Conservation (phyloP, 1,284 basidiomycete species). For the Exobasidium rhododendri region DNA sequence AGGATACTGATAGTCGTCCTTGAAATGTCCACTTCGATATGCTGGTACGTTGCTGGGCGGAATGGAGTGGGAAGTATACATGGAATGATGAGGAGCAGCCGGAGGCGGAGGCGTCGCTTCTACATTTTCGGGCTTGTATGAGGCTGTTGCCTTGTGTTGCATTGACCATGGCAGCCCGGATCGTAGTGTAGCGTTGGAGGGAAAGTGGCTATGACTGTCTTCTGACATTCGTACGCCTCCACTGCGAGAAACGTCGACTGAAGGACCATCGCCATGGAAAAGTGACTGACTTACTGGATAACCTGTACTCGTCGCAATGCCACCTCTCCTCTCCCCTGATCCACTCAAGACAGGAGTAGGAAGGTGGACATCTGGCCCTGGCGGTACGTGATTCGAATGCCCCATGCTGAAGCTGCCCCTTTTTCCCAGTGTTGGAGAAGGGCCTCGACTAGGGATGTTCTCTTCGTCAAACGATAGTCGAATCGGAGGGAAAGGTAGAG, state of each 20-base stretch:
- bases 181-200: not conserved
- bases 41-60: not conserved
- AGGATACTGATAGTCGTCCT: not conserved
- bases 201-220: not conserved
- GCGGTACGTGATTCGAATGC: constrained; percentile 10
- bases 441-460: constrained; percentile 4
- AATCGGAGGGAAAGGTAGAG: constrained; percentile 9
- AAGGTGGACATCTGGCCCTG: constrained; percentile 1
- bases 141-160: not conserved
- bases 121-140: not conserved
- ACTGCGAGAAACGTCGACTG: not conserved
- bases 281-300: not conserved
- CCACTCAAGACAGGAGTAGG: constrained; percentile 1
- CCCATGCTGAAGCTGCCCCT: constrained; percentile 3
- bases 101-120: not conserved
- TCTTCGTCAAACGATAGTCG: not conserved
- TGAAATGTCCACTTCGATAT: not conserved
- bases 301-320: not conserved
- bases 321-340: not conserved
- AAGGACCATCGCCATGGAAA: not conserved
- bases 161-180: not conserved
- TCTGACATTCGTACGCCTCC: not conserved
- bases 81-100: not conserved
- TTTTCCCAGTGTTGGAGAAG: constrained; percentile 9
- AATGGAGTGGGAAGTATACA: not conserved